A percentile compares a stretch with the other conserved stretches of the same genome.
Conservation (phyloP, 176 grass and related monocot genomes). For the Rhipidocladum racemiflorum region DNA sequence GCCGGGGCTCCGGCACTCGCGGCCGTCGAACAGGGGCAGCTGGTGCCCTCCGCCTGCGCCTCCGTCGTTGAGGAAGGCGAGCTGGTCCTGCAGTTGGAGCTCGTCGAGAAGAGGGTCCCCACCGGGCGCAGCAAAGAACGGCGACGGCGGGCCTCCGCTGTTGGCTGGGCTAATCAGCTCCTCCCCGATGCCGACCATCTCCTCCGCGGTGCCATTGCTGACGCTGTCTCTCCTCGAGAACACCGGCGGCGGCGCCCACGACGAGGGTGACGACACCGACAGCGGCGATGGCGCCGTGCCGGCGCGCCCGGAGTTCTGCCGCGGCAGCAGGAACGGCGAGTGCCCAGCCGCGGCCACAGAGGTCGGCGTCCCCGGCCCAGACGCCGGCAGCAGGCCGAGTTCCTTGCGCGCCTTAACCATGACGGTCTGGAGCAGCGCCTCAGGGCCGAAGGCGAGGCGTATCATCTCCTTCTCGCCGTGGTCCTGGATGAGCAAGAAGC, state of each 20-base stretch:
- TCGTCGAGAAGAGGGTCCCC: slow-evolving; percentile 53
- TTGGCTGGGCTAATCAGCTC: slow-evolving; percentile 59
- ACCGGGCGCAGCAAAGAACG: slow-evolving; percentile 36
- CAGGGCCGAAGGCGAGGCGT: slow-evolving; percentile 86
- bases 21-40: slow-evolving; percentile 34
- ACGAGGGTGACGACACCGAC: slow-evolving; percentile 62
- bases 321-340: slow-evolving; percentile 51
- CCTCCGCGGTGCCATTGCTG: slow-evolving; percentile 45
- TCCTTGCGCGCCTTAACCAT: slow-evolving; percentile 81
- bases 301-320: slow-evolving; percentile 70
- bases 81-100: slow-evolving; percentile 79
- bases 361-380: slow-evolving; percentile 49
- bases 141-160: slow-evolving; percentile 24
- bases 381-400: slow-evolving; percentile 48
- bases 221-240: slow-evolving; percentile 61
- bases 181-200: slow-evolving; percentile 39
- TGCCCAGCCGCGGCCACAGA: neutral
- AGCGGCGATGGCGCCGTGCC: slow-evolving; percentile 53
- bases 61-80: slow-evolving; percentile 62
- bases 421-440: slow-evolving; percentile 73
- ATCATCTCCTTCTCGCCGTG: slow-evolving; percentile 99
- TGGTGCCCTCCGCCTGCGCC: slow-evolving; percentile 20
- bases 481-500: slow-evolving; percentile 83
- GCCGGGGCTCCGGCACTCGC: slow-evolving; percentile 44
- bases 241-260: slow-evolving; percentile 52